A percentile compares a stretch with the other conserved stretches of the same genome.
These are phyloP conservation scores for Penicillium lagena DNA, from an alignment of 495 filamentous ascomycete species.

Conservation along the genomic window DNA sequence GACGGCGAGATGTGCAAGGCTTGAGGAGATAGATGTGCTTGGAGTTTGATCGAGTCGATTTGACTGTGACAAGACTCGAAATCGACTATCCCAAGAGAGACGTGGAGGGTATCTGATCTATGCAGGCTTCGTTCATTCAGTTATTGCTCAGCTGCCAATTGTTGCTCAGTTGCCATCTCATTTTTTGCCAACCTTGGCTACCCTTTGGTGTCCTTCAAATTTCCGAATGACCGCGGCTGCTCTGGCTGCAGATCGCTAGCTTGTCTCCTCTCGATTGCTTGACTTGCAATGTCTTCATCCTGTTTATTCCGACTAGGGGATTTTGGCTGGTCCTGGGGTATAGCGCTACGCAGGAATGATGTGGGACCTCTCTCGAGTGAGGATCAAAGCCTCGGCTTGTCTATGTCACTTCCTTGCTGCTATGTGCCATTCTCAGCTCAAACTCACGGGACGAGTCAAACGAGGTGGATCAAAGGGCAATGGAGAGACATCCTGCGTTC, in stretches of 20 bases:
- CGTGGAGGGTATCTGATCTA: slow-evolving; percentile 10
- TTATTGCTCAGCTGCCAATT: neutral
- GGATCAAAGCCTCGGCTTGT: slow-evolving; percentile 96
- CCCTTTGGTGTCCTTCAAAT: neutral
- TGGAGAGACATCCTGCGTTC: slow-evolving; percentile 29
- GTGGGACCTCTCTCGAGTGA: slow-evolving; percentile 91
- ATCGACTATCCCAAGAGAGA: slow-evolving; percentile 8
- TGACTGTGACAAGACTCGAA: slow-evolving; percentile 31
- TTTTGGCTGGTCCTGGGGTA: slow-evolving; percentile 1
- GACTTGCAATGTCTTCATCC: neutral
- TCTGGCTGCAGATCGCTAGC: slow-evolving; percentile 1
- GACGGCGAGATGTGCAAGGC: slow-evolving; percentile 7
- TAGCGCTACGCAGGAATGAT: slow-evolving; percentile 4
- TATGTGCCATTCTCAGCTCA: slow-evolving; percentile 1
- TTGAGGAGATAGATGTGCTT: slow-evolving; percentile 24
- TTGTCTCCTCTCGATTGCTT: slow-evolving; percentile 6
- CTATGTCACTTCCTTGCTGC: slow-evolving; percentile 31
- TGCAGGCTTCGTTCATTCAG: slow-evolving; percentile 14
- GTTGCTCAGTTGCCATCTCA: slow-evolving; percentile 12
- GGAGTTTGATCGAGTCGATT: slow-evolving; percentile 30
- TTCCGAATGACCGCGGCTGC: slow-evolving; percentile 2
- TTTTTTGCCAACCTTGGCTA: neutral
- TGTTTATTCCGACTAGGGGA: neutral
- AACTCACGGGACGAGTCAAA: slow-evolving; percentile 1
- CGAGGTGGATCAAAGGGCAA: slow-evolving; percentile 11